phyloP scores from a whole-genome alignment of 495 filamentous ascomycete species.

The Xylaria nigripes region DNA sequence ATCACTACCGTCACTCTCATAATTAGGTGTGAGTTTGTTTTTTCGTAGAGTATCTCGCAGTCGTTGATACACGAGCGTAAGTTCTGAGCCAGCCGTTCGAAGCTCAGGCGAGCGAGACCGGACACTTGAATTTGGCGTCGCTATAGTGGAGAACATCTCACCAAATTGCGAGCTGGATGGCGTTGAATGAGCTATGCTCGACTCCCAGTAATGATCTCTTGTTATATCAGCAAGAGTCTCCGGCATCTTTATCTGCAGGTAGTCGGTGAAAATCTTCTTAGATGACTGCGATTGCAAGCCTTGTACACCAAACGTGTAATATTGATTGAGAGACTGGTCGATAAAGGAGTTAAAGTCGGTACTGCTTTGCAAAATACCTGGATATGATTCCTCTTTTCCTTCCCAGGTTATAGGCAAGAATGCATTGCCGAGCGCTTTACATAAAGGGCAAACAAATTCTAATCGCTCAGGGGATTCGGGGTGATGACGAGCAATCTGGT shows the following conservation, averaged over 20 bases:
- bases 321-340: slow-evolving; percentile 31
- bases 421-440: slow-evolving; percentile 91
- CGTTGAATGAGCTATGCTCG: slow-evolving; percentile 12
- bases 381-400: slow-evolving; percentile 73
- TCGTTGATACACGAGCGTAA: slow-evolving; percentile 72
- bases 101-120: slow-evolving; percentile 26
- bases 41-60: slow-evolving; percentile 66
- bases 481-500: slow-evolving; percentile 88
- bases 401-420: slow-evolving; percentile 97
- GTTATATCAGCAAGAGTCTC: slow-evolving; percentile 53
- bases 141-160: slow-evolving; percentile 18
- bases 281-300: slow-evolving; percentile 39
- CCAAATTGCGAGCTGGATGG: slow-evolving; percentile 19
- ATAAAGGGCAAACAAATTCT: slow-evolving; percentile 96
- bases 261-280: slow-evolving; percentile 48
- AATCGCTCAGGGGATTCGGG: slow-evolving; percentile 67
- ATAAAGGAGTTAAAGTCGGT: slow-evolving; percentile 60
- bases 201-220: slow-evolving; percentile 23
- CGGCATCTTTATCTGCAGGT: slow-evolving; percentile 53
- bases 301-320: slow-evolving; percentile 32
- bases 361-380: slow-evolving; percentile 53
- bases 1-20: slow-evolving; percentile 16
- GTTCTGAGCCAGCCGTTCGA: slow-evolving; percentile 52
- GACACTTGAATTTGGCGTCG: slow-evolving; percentile 21
- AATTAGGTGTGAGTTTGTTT: slow-evolving; percentile 50